These are phyloP conservation scores for Pseudohalonectria lignicola DNA, from an alignment of 2,329 filamentous ascomycete genomes.

Conservation along the genomic window DNA sequence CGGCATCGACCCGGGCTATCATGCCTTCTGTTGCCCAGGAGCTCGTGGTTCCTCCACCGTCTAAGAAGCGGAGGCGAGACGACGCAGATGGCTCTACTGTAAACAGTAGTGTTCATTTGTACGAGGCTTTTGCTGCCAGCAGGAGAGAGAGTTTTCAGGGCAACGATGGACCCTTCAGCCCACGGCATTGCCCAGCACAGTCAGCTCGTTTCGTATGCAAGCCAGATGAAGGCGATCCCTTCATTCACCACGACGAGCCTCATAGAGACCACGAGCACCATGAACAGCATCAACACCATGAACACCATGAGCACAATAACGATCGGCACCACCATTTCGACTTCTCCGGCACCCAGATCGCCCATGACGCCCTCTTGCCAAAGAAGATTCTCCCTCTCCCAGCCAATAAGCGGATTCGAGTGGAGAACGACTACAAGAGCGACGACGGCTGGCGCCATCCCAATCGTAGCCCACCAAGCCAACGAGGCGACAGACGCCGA, in stretches of 20 bases:
- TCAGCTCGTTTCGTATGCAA: too few species aligned
- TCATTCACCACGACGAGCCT: not conserved
- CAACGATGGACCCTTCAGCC: too few species aligned
- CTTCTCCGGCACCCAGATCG: not conserved
- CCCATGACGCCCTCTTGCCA: not conserved
- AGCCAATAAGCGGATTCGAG: constrained; percentile 6
- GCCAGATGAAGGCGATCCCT: too few species aligned
- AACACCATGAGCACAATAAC: not conserved
- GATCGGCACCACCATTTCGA: not conserved
- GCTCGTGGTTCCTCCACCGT: constrained; percentile 14
- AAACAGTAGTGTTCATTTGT: constrained; percentile 1
- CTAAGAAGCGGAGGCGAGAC: constrained; percentile 26
- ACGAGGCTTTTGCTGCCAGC: not conserved
- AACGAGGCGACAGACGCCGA: too few species aligned
- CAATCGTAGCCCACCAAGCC: not conserved
- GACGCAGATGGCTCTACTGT: constrained; percentile 10
- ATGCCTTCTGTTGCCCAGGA: constrained; percentile 27
- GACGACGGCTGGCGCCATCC: not conserved
- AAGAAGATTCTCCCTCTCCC: constrained; percentile 2
- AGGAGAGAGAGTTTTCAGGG: too few species aligned
- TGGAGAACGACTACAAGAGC: constrained; percentile 3
- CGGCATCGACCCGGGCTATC: not conserved
- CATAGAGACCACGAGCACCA: not conserved
- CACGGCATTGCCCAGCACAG: too few species aligned
- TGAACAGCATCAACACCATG: not conserved